Conservation (phyloP, 352 stramenopile species). For the Globisporangium megalacanthum region DNA sequence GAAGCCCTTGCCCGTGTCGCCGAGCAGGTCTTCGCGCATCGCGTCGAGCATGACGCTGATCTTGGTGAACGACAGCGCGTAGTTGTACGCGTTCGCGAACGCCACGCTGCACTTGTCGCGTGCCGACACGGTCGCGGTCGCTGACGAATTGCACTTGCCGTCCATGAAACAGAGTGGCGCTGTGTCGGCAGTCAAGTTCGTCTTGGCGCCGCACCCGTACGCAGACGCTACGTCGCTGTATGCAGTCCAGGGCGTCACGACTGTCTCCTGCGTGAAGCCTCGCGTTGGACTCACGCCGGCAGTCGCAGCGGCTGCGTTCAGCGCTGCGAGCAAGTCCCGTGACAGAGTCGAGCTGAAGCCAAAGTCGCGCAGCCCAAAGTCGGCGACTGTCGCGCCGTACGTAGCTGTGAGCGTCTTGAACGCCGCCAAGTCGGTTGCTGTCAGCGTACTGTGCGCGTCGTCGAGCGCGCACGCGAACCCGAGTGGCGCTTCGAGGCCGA, state of each 20-base stretch:
- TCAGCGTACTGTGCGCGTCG: constrained; percentile 46
- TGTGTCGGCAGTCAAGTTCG: constrained; percentile 22
- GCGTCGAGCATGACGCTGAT: constrained; percentile 51
- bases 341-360: constrained; percentile 48
- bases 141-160: constrained; percentile 22
- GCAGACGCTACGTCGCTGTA: constrained; percentile 30
- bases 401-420: constrained; percentile 29
- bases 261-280: constrained; percentile 49
- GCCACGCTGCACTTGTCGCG: constrained; percentile 39
- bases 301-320: constrained; percentile 24
- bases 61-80: constrained; percentile 53
- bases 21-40: constrained; percentile 71
- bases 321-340: constrained; percentile 35
- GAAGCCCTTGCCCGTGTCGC: constrained; percentile 57
- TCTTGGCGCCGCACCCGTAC: constrained; percentile 22
- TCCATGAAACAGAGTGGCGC: constrained; percentile 67
- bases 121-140: constrained; percentile 5
- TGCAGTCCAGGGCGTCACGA: constrained; percentile 49
- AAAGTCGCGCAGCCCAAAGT: constrained; percentile 58
- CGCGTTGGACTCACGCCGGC: constrained; percentile 10
- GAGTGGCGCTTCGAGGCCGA: constrained; percentile 43
- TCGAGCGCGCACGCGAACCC: constrained; percentile 61
- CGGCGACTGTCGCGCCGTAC: constrained; percentile 44
- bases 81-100: constrained; percentile 57
- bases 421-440: constrained; percentile 32